Conservation (phyloP, 768 basidiomycete genomes). For the Tricholoma sp. region DNA sequence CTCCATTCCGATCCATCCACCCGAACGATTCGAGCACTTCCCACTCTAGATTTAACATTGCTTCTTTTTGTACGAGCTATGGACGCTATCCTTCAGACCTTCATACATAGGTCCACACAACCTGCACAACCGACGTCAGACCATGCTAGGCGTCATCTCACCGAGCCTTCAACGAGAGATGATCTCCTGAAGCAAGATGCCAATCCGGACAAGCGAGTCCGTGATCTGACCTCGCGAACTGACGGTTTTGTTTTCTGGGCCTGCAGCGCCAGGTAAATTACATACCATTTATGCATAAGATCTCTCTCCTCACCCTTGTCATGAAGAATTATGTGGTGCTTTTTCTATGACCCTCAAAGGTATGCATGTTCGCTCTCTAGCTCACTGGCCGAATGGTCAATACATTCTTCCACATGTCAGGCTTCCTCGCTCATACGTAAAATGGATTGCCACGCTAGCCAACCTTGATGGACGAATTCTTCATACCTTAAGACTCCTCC, state of each 20-base stretch:
- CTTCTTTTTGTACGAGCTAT: conserved; percentile 65
- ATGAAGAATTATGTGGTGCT: conserved; percentile 84
- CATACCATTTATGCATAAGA: neutral
- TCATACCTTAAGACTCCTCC: conserved; percentile 46
- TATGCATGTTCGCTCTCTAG: conserved; percentile 20
- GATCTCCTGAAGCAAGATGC: conserved; percentile 24
- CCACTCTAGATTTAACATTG: conserved; percentile 65
- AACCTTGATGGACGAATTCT: conserved; percentile 60
- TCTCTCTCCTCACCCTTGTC: neutral
- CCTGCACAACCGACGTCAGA: neutral
- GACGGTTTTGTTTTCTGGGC: conserved; percentile 76
- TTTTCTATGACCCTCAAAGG: conserved; percentile 74
- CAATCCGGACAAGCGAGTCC: conserved; percentile 17
- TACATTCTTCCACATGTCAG: conserved; percentile 22
- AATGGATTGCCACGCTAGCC: conserved; percentile 73
- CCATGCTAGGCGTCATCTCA: conserved; percentile 1
- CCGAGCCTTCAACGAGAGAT: conserved; percentile 17
- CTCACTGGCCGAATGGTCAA: neutral
- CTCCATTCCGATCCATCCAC: conserved; percentile 6
- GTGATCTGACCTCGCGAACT: conserved; percentile 38
- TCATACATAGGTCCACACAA: conserved; percentile 33
- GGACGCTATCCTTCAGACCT: conserved; percentile 53
- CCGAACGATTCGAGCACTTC: conserved; percentile 30
- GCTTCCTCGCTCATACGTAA: conserved; percentile 62
- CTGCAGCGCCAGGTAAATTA: conserved; percentile 63